These are phyloP conservation scores for Sonneratia alba DNA, from an alignment of 345 rosid species.

Conservation along the genomic window DNA sequence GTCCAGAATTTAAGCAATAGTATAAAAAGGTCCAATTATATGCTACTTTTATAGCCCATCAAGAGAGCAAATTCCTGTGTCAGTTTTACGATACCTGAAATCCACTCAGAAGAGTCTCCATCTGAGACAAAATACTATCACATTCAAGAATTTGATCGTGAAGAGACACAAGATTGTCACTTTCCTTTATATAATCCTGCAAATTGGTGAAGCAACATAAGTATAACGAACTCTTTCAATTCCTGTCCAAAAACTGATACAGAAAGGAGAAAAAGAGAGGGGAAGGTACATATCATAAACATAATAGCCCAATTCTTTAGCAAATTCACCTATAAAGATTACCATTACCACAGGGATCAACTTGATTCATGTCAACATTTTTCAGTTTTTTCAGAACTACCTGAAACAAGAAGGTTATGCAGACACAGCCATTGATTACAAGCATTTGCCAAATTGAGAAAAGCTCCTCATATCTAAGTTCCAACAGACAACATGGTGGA, in stretches of 20 bases:
- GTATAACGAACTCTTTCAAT: background rate
- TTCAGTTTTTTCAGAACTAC: background rate
- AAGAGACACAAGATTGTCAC: conserved; percentile 89
- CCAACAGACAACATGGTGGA: background rate
- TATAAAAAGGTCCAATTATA: background rate
- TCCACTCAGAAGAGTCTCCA: conserved; percentile 94
- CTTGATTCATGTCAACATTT: background rate
- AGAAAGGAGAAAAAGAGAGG: background rate
- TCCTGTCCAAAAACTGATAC: background rate
- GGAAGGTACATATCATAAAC: background rate
- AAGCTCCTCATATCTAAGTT: too few species aligned
- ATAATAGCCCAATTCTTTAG: background rate
- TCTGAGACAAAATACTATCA: conserved; percentile 81
- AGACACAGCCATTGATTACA: background rate
- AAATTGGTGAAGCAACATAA: background rate
- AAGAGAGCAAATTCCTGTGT: background rate
- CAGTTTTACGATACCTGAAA: conserved; percentile 58
- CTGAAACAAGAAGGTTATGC: background rate
- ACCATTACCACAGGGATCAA: background rate
- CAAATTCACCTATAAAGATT: background rate
- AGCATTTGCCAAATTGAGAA: background rate
- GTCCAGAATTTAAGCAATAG: background rate
- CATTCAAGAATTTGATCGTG: conserved; percentile 97
- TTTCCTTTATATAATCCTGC: conserved; percentile 96
- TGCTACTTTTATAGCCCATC: background rate